phyloP scores from a whole-genome alignment of 306 rosid species.

The Morella rubra region DNA sequence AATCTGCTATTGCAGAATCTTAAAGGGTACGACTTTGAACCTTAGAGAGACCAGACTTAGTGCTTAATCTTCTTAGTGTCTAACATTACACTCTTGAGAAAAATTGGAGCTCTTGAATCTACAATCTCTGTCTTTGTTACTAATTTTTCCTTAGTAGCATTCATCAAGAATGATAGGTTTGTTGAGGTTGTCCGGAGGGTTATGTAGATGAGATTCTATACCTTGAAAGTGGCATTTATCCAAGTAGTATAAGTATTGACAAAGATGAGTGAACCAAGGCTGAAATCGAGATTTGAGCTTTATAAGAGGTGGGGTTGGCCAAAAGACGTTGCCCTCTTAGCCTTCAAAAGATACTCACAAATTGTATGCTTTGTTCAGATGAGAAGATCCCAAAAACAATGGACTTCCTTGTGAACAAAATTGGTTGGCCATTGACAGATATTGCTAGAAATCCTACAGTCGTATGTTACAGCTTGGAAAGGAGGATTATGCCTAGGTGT shows the following conservation, averaged over 20 bases:
- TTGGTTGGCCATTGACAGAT: constrained; percentile 22
- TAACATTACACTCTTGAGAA: constrained; percentile 35
- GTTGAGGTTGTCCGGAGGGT: constrained; percentile 18
- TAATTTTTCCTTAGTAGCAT: neutral
- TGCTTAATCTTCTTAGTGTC: constrained; percentile 24
- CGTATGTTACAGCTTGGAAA: constrained; percentile 31
- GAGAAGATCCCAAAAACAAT: constrained; percentile 17
- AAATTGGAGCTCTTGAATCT: constrained; percentile 29
- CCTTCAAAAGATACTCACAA: constrained; percentile 35
- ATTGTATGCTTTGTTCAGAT: constrained; percentile 20
- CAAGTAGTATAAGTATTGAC: constrained; percentile 24
- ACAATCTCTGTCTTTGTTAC: neutral
- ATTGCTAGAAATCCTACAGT: constrained; percentile 18
- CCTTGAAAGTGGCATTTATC: constrained; percentile 18
- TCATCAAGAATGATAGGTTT: constrained; percentile 3
- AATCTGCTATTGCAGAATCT: constrained; percentile 19
- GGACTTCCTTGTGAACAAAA: constrained; percentile 31
- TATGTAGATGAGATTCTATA: constrained; percentile 30
- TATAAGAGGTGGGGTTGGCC: constrained; percentile 40
- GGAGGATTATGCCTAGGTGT: constrained; percentile 40
- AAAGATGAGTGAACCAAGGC: neutral
- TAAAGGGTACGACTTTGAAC: constrained; percentile 5
- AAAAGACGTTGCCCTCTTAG: constrained; percentile 18
- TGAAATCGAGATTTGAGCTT: constrained; percentile 27
- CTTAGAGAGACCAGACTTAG: constrained; percentile 10